Base-by-base conservation (phyloP, 1,139 yeast species). In the Candida sp. region DNA sequence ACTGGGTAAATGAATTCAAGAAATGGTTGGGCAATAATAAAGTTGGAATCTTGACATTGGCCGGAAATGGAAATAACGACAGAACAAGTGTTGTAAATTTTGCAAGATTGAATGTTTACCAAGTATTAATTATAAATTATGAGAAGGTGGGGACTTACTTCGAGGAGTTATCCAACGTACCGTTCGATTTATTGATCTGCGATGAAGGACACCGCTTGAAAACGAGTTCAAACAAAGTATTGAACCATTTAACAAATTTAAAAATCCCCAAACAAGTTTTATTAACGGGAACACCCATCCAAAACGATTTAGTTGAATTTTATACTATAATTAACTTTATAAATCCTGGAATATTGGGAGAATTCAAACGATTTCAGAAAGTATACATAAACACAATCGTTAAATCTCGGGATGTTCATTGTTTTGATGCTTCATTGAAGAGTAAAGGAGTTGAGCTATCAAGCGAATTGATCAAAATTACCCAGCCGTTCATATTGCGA, bases 181-280 rank as follows among this genome's bases (percentile, higher is more conserved):
- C 68, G 2, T 79, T 88, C 52, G 98, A 90, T 57, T 55, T 93
- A 21, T 66, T 95, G 34, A 79, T 95, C 0, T 93, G 99, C 61
- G 99, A 95, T 61, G 99, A 95, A 60, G 99, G 97, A 3, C 98
- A 91, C 60, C 72, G 96, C 42, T 70, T 91, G 49, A 91, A 91
- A 55, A 86, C 77, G 52, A 73, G 77, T 23, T 62, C 80, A 11
- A 88, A 87, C 48, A 89, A 89, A 59, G 81, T 87, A 0, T 70
- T 89, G 43, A 81, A 80, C 48, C 79, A 82, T 0, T 68, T 91
- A 41, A 77, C 77, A 36, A 63, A 70, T 2, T 64, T 91, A 22
- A 70, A 80, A 35, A 75, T 87, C 4, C 70, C 73, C 11, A 77
- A 71, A 40, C 79, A 84, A 50, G 68, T 93, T 4, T 59, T 93